These are phyloP conservation scores for Rhizopus sp. DNA, from an alignment of 371 early-diverging fungal genomes.

Conservation along the genomic window DNA sequence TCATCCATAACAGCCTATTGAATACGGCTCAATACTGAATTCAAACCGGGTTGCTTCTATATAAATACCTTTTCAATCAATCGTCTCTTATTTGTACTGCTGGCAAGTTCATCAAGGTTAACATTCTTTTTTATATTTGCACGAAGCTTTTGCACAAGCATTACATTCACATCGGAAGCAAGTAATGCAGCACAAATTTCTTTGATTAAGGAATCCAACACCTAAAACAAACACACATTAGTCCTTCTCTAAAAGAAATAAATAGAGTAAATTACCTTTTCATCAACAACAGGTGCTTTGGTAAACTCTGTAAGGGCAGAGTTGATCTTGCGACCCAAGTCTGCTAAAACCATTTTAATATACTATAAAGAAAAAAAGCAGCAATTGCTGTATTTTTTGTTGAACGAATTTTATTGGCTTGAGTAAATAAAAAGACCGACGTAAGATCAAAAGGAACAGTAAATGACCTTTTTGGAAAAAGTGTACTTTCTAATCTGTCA, in stretches of 20 bases:
- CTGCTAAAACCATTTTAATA: conserved; percentile 80
- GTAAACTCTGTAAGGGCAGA: conserved; percentile 79
- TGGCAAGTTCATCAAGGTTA: conserved; percentile 80
- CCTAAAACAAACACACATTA: conserved; percentile 35
- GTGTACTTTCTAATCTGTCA: too few relatives aligned
- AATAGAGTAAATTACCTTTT: conserved; percentile 59
- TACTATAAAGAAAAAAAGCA: not conserved
- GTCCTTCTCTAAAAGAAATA: not conserved
- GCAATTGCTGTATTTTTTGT: too few relatives aligned
- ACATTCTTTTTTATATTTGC: conserved; percentile 86
- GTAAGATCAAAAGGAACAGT: too few relatives aligned
- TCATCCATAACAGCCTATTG: conserved; percentile 92
- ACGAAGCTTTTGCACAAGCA: conserved; percentile 84
- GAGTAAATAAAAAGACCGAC: too few relatives aligned
- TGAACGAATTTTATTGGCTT: too few relatives aligned
- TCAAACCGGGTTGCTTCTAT: too few relatives aligned
- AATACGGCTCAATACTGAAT: not conserved
- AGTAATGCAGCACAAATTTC: conserved; percentile 91
- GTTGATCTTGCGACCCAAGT: conserved; percentile 91
- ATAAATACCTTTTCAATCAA: conserved; percentile 82
- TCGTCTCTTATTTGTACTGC: conserved; percentile 81
- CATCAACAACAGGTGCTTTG: conserved; percentile 86
- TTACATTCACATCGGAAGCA: conserved; percentile 95
- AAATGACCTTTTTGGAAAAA: too few relatives aligned
- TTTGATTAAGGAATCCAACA: conserved; percentile 84